Conservation (phyloP, 768 basidiomycete species). For the Heimioporus sp. region DNA sequence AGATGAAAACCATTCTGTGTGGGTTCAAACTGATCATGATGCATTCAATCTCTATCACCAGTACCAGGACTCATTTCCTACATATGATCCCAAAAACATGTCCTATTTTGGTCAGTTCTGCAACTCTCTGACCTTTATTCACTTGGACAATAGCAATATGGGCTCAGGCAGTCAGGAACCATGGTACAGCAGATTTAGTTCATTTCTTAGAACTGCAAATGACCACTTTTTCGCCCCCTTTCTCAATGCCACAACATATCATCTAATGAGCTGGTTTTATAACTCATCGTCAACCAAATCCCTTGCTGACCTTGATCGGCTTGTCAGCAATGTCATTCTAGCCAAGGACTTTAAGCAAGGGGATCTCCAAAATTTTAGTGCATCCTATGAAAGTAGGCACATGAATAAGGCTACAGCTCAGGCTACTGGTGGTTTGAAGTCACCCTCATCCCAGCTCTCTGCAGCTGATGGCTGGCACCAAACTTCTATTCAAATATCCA, state of each 20-base stretch:
- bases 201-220: not conserved
- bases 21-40: too few relatives aligned
- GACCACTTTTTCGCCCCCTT: conserved; percentile 9
- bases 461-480: conserved; percentile 4
- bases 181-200: not conserved
- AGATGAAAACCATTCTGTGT: too few relatives aligned
- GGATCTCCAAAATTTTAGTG: not conserved
- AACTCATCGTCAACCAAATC: conserved; percentile 13
- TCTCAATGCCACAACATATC: conserved; percentile 16
- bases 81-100: too few relatives aligned
- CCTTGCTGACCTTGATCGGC: conserved; percentile 5
- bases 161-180: not conserved
- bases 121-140: not conserved
- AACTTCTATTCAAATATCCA: conserved; percentile 5
- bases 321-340: conserved; percentile 3
- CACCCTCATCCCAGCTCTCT: not conserved
- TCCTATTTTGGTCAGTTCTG: conserved; percentile 3
- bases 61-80: too few relatives aligned
- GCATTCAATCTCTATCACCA: too few relatives aligned
- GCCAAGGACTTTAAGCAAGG: not conserved
- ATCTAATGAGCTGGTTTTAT: conserved; percentile 27
- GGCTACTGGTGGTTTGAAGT: not conserved
- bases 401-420: not conserved
- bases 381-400: not conserved
- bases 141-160: not conserved